Percentiles rank a stretch among this genome's conserved stretches.
Conservation (phyloP, 2,329 filamentous ascomycete genomes). For the Ustilaginoidea virens region DNA sequence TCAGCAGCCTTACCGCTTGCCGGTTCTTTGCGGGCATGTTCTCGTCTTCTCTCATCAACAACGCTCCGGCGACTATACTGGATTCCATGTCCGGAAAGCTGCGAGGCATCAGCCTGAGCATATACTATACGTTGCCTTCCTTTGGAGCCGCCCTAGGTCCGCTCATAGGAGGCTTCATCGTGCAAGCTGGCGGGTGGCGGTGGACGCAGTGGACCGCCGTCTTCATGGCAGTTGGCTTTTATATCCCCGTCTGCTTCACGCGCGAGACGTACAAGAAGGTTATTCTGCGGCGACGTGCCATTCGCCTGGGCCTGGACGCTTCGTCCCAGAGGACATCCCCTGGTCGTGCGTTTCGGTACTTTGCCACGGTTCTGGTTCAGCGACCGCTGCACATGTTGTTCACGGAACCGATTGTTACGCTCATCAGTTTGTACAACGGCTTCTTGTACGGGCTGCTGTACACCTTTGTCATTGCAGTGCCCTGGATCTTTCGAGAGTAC, state of each 20-base stretch:
- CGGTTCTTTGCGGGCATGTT: constrained; percentile 53
- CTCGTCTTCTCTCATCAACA: constrained; percentile 45
- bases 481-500: constrained; percentile 47
- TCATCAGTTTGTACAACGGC: constrained; percentile 51
- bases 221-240: constrained; percentile 26
- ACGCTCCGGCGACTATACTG: constrained; percentile 45
- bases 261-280: constrained; percentile 47
- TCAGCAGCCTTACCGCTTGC: constrained; percentile 54
- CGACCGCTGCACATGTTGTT: constrained; percentile 57
- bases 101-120: constrained; percentile 35
- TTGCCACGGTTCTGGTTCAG: constrained; percentile 30
- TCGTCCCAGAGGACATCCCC: constrained; percentile 12
- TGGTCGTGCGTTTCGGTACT: constrained; percentile 11
- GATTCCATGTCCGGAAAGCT: constrained; percentile 25
- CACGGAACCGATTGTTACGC: constrained; percentile 52
- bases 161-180: constrained; percentile 51
- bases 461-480: constrained; percentile 44
- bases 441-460: constrained; percentile 43
- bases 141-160: constrained; percentile 49
- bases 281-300: constrained; percentile 33
- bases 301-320: constrained; percentile 15
- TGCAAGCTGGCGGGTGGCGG: constrained; percentile 48
- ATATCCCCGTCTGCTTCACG: constrained; percentile 40
- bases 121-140: constrained; percentile 52
- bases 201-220: constrained; percentile 35